Percentiles rank a stretch among this genome's conserved stretches.
These are phyloP conservation scores for Globisporangium emineosum DNA, from an alignment of 352 stramenopile species.

Conservation along the genomic window DNA sequence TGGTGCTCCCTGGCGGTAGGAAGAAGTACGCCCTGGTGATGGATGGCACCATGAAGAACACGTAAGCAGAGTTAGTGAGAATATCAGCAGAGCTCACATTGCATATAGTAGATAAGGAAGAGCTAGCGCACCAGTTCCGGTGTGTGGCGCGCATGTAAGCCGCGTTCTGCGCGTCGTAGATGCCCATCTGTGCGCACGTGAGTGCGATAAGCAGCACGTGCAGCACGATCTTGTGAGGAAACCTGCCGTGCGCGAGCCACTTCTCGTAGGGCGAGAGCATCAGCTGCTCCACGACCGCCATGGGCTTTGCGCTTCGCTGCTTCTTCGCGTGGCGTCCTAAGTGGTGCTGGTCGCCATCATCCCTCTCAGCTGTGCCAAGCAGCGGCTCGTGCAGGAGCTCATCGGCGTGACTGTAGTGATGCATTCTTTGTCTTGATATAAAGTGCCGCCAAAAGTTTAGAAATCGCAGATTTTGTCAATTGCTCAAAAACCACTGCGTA, in stretches of 20 bases:
- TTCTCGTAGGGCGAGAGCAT: constrained; percentile 84
- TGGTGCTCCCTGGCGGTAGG: constrained; percentile 48
- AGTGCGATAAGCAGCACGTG: constrained; percentile 74
- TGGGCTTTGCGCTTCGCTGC: constrained; percentile 12
- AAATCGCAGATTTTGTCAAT: no score
- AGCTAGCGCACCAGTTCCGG: constrained; percentile 59
- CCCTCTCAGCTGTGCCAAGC: constrained; percentile 14
- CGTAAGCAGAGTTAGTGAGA: neutral
- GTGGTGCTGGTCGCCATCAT: neutral
- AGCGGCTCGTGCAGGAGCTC: constrained; percentile 9
- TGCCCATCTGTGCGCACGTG: constrained; percentile 66
- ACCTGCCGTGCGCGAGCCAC: constrained; percentile 58
- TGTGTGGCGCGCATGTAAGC: constrained; percentile 83
- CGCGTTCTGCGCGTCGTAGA: constrained; percentile 80
- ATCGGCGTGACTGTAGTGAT: neutral
- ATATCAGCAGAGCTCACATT: no score
- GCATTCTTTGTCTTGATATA: neutral
- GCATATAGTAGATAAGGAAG: neutral
- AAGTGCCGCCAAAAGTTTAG: no score
- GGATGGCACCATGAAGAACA: neutral
- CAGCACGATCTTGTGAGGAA: constrained; percentile 84
- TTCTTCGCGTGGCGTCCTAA: neutral
- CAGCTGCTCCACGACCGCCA: constrained; percentile 51
- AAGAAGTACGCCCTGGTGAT: constrained; percentile 75
- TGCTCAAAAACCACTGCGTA: no score